These are phyloP conservation scores for Thecaphora thlaspeos DNA, from an alignment of 1,284 basidiomycete species.

Conservation along the genomic window DNA sequence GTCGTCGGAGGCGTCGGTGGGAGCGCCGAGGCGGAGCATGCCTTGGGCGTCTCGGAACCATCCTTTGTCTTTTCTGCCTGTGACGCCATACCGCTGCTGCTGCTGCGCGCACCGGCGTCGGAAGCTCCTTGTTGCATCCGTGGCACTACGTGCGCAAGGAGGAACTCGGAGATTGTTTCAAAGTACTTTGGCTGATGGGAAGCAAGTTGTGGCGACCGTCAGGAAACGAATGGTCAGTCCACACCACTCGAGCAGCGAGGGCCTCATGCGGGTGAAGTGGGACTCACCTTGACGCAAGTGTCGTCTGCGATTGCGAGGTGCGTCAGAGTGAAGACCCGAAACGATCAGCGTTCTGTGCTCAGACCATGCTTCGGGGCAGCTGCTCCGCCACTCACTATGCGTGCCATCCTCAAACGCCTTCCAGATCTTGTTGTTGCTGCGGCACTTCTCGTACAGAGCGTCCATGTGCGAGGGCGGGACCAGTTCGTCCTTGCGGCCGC, in stretches of 20 bases:
- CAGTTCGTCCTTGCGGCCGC: slow-evolving; percentile 74
- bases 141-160: slow-evolving; percentile 31
- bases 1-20: background rate
- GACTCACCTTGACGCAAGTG: slow-evolving; percentile 44
- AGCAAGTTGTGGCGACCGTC: no score
- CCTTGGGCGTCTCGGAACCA: background rate
- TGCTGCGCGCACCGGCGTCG: background rate
- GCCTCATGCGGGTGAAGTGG: background rate
- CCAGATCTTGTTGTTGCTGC: slow-evolving; percentile 61
- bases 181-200: slow-evolving; percentile 35
- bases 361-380: no score
- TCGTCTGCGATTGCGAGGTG: slow-evolving; percentile 49
- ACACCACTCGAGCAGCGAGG: background rate
- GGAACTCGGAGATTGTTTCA: slow-evolving; percentile 46
- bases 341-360: no score
- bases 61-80: background rate
- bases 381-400: slow-evolving; percentile 76
- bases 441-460: slow-evolving; percentile 67
- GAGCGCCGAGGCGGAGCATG: slow-evolving; percentile 1
- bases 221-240: no score
- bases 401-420: slow-evolving; percentile 64
- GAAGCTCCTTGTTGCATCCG: slow-evolving; percentile 1
- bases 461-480: slow-evolving; percentile 84
- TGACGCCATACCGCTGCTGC: background rate
- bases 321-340: no score